A percentile compares a stretch with the other conserved stretches of the same genome.
Evolutionary conservation across 2,329 filamentous ascomycete species (phyloP).

Genomic region (Cordyceps cicadae): DNA sequence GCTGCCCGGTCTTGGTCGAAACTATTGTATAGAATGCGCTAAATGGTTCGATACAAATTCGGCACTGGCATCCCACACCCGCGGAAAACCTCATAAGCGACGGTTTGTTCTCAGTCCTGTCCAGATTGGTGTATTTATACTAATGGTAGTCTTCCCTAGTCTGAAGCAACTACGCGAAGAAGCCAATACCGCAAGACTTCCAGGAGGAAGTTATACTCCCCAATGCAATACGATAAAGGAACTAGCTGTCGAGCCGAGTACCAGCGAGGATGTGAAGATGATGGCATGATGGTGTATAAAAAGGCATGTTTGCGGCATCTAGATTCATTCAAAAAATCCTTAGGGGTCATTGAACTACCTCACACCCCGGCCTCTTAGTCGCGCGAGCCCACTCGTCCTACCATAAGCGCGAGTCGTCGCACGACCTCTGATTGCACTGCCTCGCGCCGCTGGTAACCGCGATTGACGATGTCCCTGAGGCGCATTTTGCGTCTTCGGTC

Average conservation of each 20-base stretch:
- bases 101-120: slow-evolving; percentile 36
- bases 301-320: neutral
- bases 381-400: slow-evolving; percentile 38
- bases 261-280: slow-evolving; percentile 37
- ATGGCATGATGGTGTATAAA: slow-evolving; percentile 18
- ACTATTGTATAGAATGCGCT: slow-evolving; percentile 87
- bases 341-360: slow-evolving; percentile 27
- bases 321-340: neutral
- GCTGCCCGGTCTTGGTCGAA: slow-evolving; percentile 73
- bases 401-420: slow-evolving; percentile 23
- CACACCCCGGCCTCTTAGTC: slow-evolving; percentile 37
- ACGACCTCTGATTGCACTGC: slow-evolving; percentile 26
- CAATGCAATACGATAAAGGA: neutral
- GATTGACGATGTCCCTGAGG: slow-evolving; percentile 37
- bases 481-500: slow-evolving; percentile 37
- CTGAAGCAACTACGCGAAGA: slow-evolving; percentile 71
- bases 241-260: slow-evolving; percentile 54
- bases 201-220: slow-evolving; percentile 2
- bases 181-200: slow-evolving; percentile 1
- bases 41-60: slow-evolving; percentile 90
- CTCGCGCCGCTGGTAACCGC: slow-evolving; percentile 39
- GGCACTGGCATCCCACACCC: slow-evolving; percentile 66
- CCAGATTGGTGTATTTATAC: slow-evolving; percentile 2
- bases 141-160: slow-evolving; percentile 36
- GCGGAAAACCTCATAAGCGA: slow-evolving; percentile 90